phyloP scores from a whole-genome alignment of 139 green algal species.

The Chlorella sp. region DNA sequence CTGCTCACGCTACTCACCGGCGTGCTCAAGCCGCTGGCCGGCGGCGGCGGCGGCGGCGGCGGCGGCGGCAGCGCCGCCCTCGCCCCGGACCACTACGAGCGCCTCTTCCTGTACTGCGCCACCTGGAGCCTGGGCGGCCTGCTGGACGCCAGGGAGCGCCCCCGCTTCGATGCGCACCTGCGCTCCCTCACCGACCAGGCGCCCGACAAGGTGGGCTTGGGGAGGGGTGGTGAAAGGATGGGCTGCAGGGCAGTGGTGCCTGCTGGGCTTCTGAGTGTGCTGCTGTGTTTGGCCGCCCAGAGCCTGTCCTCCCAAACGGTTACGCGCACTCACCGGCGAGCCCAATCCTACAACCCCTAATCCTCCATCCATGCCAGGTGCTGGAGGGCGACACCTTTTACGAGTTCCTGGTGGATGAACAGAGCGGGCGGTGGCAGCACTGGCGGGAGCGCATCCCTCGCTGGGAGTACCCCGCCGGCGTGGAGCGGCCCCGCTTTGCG shows the following conservation, averaged over 20 bases:
- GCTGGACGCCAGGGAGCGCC: constrained; percentile 79
- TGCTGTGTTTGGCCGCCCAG: neutral
- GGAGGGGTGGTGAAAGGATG: neutral
- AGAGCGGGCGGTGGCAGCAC: constrained; percentile 77
- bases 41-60: constrained; percentile 4
- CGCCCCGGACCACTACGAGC: constrained; percentile 69
- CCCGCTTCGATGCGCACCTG: constrained; percentile 75
- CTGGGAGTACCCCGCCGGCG: constrained; percentile 83
- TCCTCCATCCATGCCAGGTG: neutral
- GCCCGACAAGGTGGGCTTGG: constrained; percentile 50
- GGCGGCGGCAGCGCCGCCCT: constrained; percentile 16
- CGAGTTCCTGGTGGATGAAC: constrained; percentile 83
- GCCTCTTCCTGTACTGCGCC: constrained; percentile 89
- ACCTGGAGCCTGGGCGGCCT: constrained; percentile 88
- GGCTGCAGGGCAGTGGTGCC: neutral
- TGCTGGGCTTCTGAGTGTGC: neutral
- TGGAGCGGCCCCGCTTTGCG: constrained; percentile 83
- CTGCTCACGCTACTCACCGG: constrained; percentile 86
- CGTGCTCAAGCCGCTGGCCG: constrained; percentile 54
- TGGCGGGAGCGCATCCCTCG: constrained; percentile 80
- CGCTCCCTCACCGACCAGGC: constrained; percentile 54
- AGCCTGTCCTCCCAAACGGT: too few species aligned
- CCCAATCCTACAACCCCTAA: neutral
- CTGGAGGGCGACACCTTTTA: constrained; percentile 70
- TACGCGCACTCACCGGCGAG: too few species aligned